Evolutionary conservation across 192 early-diverging fungal species (phyloP).

Genomic region (Coemansia sp.): DNA sequence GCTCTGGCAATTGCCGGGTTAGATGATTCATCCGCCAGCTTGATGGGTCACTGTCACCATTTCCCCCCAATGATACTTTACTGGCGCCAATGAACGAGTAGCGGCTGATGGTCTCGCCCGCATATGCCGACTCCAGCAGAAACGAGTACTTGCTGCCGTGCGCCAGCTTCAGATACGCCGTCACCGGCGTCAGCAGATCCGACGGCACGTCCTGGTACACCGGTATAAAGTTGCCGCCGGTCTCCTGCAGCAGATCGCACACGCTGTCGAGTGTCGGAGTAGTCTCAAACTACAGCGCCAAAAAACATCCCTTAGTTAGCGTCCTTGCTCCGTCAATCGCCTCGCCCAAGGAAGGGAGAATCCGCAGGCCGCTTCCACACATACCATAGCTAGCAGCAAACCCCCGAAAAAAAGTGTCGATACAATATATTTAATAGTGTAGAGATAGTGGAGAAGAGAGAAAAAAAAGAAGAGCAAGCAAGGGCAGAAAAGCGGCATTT

Average conservation of each 20-base stretch:
- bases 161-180: conserved; percentile 89
- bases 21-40: conserved; percentile 18
- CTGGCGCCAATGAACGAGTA: conserved; percentile 95
- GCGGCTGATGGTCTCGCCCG: conserved; percentile 91
- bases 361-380: no score
- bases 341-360: no score
- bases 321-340: neutral
- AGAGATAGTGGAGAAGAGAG: conserved; percentile 1
- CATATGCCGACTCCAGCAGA: conserved; percentile 88
- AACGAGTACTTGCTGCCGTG: conserved; percentile 83
- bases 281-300: conserved; percentile 38
- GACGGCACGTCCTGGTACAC: conserved; percentile 82
- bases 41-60: no score
- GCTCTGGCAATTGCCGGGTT: neutral
- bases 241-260: conserved; percentile 55
- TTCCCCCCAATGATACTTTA: conserved; percentile 22
- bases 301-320: neutral
- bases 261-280: conserved; percentile 71
- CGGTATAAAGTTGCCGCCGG: conserved; percentile 83
- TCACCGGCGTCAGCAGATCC: conserved; percentile 94
- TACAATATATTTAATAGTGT: no score
- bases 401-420: neutral
- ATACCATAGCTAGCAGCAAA: neutral
- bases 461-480: conserved; percentile 2
- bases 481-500: neutral